Evolutionary conservation across 768 basidiomycete genomes (phyloP).

Genomic region (Lyophyllum shimeji): DNA sequence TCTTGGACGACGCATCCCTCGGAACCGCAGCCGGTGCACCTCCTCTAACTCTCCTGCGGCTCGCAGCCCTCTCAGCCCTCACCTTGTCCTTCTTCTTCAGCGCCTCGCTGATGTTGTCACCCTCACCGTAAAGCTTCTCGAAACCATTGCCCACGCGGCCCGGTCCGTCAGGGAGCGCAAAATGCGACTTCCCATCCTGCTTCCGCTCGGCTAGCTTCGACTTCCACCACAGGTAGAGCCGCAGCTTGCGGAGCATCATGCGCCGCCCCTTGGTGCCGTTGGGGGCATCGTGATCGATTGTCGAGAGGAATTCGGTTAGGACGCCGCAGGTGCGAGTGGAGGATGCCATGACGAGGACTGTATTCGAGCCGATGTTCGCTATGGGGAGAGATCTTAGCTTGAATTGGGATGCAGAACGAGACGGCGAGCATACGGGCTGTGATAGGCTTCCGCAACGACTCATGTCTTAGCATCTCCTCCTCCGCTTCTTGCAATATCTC

Average conservation of each 20-base stretch:
- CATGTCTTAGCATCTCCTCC: slow-evolving; percentile 71
- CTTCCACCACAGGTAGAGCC: slow-evolving; percentile 83
- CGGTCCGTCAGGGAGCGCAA: slow-evolving; percentile 23
- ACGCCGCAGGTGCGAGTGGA: slow-evolving; percentile 74
- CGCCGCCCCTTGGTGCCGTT: slow-evolving; percentile 62
- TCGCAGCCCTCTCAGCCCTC: slow-evolving; percentile 55
- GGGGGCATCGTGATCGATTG: slow-evolving; percentile 55
- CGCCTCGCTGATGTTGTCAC: slow-evolving; percentile 62
- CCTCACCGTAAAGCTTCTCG: slow-evolving; percentile 25
- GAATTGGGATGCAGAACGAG: background rate
- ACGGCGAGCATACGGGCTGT: slow-evolving; percentile 18
- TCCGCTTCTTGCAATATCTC: slow-evolving; percentile 92
- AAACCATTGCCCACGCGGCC: slow-evolving; percentile 21
- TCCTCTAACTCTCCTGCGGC: slow-evolving; percentile 74
- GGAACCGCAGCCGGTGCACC: slow-evolving; percentile 48
- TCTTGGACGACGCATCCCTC: slow-evolving; percentile 11
- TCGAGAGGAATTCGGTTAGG: slow-evolving; percentile 77
- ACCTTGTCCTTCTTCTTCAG: slow-evolving; percentile 76
- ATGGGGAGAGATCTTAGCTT: background rate
- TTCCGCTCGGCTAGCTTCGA: slow-evolving; percentile 42
- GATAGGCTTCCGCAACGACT: slow-evolving; percentile 34
- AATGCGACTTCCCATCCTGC: slow-evolving; percentile 29
- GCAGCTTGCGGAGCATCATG: slow-evolving; percentile 81
- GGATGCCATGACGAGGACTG: slow-evolving; percentile 85
- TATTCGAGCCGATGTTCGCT: slow-evolving; percentile 61